Base-by-base conservation (phyloP, 306 rosid genomes). In the Dryas alaskensis region DNA sequence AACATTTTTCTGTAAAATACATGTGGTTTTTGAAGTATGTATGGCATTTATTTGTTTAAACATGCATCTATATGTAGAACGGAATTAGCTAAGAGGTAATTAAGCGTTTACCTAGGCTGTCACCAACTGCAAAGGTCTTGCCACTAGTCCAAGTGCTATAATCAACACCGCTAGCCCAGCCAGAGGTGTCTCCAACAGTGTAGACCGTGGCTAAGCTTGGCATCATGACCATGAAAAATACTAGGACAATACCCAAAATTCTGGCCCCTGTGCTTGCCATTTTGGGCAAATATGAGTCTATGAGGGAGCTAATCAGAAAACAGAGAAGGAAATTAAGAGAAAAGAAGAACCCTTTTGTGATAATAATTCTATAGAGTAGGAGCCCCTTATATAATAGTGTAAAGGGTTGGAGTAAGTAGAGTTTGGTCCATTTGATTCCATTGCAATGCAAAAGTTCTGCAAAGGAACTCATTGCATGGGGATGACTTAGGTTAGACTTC, bases 121-220 rank as follows among this genome's bases (percentile, higher is more conserved):
- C 99, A 25, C 98, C 99, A 19, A 88, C 90, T 3, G 4, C 53
- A 60, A 94, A 90, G 60, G 87, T 82, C 73, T 88, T 89, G 79
- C 59, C 95, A 13, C 89, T 54, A 16, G 87, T 72, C 99, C 99
- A 94, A 22, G 96, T 79, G 78, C 74, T 71, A 76, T 94, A 94
- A 81, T 94, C 96, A 53, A 31, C 49, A 37, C 93, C 90, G 0
- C 74, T 39, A 4, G 72, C 40, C 99, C 99, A 94, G 68, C 99
- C 99, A 3, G 88, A 63, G 31, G 87, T 19, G 44, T 87, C 99
- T 69, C 99, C 99, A 1, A 94, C 89, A 0, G 87, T 88, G 89
- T 90, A 82, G 2, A 74, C 92, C 0, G 86, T 80, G 58, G 98
- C 96, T 3, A 84, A 61, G 85, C 69, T 69, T 37, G 76, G 67